A percentile compares a stretch with the other conserved stretches of the same genome.
phyloP scores from a whole-genome alignment of 257 asterid genomes.

The Anisodus acutangulus region DNA sequence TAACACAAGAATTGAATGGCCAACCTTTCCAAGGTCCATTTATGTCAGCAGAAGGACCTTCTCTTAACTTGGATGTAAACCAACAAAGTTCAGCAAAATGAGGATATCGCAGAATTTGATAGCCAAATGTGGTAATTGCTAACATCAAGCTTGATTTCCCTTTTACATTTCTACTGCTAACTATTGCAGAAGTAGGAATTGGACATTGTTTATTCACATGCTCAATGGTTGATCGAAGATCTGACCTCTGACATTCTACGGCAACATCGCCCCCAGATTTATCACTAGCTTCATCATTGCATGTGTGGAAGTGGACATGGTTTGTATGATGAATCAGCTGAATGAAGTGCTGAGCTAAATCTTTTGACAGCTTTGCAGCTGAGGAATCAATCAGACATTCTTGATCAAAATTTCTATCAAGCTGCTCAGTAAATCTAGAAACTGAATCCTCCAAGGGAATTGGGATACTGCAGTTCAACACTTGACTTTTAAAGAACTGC shows the following conservation, averaged over 20 bases:
- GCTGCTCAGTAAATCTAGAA: constrained; percentile 68
- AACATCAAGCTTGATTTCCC: constrained; percentile 73
- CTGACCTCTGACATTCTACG: constrained; percentile 34
- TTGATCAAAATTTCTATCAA: constrained; percentile 64
- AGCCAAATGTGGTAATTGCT: constrained; percentile 87
- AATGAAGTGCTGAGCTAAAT: constrained; percentile 74
- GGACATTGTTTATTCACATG: constrained; percentile 45
- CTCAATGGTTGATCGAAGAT: constrained; percentile 35
- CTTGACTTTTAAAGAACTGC: constrained; percentile 69
- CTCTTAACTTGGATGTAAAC: constrained; percentile 93
- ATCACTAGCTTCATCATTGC: constrained; percentile 42
- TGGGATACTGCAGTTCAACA: constrained; percentile 44
- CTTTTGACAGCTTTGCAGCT: constrained; percentile 66
- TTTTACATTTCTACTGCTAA: constrained; percentile 50
- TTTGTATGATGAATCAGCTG: constrained; percentile 60
- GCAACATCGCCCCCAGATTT: constrained; percentile 42
- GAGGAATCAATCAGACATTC: constrained; percentile 57
- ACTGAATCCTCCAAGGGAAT: constrained; percentile 53
- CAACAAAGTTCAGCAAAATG: constrained; percentile 99
- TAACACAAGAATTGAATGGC: constrained; percentile 93
- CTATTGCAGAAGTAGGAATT: constrained; percentile 43
- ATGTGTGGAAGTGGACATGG: constrained; percentile 51
- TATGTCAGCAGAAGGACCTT: constrained; percentile 78
- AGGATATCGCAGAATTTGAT: constrained; percentile 88
- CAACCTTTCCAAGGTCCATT: constrained; percentile 91